Base-by-base conservation (phyloP, 2,329 filamentous ascomycete species). In the Xylariaceae sp. region DNA sequence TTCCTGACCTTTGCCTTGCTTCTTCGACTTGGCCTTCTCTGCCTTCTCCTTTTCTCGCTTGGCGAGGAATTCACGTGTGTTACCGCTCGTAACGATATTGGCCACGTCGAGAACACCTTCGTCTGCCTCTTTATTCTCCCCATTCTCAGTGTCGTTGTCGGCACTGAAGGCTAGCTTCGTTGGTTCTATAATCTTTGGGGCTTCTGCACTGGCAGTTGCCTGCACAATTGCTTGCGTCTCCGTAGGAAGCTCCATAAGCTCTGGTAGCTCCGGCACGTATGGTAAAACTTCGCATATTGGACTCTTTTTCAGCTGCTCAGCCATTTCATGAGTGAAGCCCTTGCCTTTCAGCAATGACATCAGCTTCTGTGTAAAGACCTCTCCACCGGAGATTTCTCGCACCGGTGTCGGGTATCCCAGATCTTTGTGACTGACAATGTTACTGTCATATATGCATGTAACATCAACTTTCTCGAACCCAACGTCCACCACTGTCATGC, bases 381-480 rank as follows among this genome's bases (percentile, higher is more conserved):
- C 90, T 47, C 95, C 95, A 63, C 95, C 95, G 59, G 91, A 95
- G 12, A 87, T 78, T 40, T 74, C 70, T 19, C 72, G 65, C 21
- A 71, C 69, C 0, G 73, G 69, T 19, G 72, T 71, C 59, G 62
- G 87, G 76, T 71, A 85, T 73, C 71, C 88, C 75, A 81, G 84
- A 74, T 70, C 86, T 82, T 69, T 87, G 77, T 75, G 90, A 81
- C 74, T 92, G 82, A 77, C 82, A 4, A 96, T 83, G 41, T 87
- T 78, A 67, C 90, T 94, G 61, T 98, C 94, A 56, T 88, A 87
- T 46, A 99, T 87, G 54, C 93, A 94, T 1, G 92, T 96, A 17
- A 99, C 85, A 68, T 99, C 93, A 21, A 94, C 91, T 78, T 98
- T 98, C 68, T 91, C 87, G 72, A 87, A 91, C 9, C 95, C 95